Conservation (phyloP, 257 asterid genomes). For the Dorcoceras hygrometricum region DNA sequence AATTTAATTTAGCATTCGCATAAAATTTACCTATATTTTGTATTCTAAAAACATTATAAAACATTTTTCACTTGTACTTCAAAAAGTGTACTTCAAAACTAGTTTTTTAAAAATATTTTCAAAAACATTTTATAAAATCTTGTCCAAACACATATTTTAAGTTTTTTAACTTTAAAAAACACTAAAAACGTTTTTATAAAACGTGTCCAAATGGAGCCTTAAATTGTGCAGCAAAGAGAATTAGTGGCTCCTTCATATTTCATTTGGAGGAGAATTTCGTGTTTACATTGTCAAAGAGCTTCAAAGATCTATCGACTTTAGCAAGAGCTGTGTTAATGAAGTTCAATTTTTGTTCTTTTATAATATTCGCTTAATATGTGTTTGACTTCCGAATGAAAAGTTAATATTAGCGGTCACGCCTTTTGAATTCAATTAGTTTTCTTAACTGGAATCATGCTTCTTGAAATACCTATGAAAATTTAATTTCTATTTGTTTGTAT, state of each 20-base stretch:
- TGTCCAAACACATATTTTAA: too few species aligned
- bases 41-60: too few species aligned
- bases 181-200: too few species aligned
- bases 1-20: too few species aligned
- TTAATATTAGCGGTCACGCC: neutral
- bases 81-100: too few species aligned
- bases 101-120: too few species aligned
- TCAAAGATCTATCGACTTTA: neutral
- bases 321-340: slow-evolving; percentile 1
- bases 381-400: neutral
- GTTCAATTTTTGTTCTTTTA: neutral
- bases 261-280: neutral
- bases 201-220: too few species aligned
- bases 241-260: neutral
- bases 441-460: neutral
- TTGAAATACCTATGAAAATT: neutral
- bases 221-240: neutral
- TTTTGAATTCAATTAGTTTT: neutral
- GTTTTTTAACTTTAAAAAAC: too few species aligned
- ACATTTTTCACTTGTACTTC: too few species aligned
- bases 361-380: neutral
- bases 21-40: too few species aligned
- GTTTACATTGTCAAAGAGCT: neutral
- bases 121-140: too few species aligned
- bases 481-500: neutral